Evolutionary conservation across 371 early-diverging fungal species (phyloP), one percentile per base, ranked within the genome.

Genomic region (Basidiobolus meristosporus): DNA sequence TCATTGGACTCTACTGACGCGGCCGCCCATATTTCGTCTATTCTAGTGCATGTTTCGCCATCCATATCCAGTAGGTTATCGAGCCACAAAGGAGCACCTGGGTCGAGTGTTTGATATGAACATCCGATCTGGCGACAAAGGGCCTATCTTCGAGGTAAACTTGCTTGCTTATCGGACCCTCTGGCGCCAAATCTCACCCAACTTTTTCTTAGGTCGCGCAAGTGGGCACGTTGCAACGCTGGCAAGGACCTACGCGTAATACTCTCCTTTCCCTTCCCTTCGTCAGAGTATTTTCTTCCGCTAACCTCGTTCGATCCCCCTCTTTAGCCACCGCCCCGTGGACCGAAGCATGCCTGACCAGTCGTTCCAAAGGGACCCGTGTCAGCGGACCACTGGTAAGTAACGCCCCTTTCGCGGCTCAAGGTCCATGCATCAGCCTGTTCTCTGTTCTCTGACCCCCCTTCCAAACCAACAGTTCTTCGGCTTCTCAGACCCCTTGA

Each of bases 401-500:
- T 12, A n/a, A 16, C n/a, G 4, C 4, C 18, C 6, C n/a, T n/a
- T n/a, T n/a, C n/a, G n/a, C n/a, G n/a, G n/a, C n/a, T n/a, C n/a
- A n/a, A n/a, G n/a, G n/a, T n/a, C n/a, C n/a, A n/a, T n/a, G n/a
- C n/a, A n/a, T n/a, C n/a, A n/a, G n/a, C n/a, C n/a, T n/a, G n/a
- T n/a, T 34, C 16, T 7, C 12, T 14, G 5, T 34, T 12, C 3
- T 4, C 34, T 34, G 6, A 34, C 18, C 7, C 14, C 7, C 18
- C 7, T 34, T 7, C 7, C 18, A 18, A 4, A 34, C 12, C 7
- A 6, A 5, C 18, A 34, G 18, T 55, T 55, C 28, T 55, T 52
- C 40, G 55, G 56, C 12, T 52, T 55, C 32, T 55, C 56, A 4
- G 56, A 55, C 20, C 56, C 56, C 7, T 45, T 55, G 22, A 49